Conservation (phyloP, 176 grass and related monocot genomes). For the Bromus sterilis region DNA sequence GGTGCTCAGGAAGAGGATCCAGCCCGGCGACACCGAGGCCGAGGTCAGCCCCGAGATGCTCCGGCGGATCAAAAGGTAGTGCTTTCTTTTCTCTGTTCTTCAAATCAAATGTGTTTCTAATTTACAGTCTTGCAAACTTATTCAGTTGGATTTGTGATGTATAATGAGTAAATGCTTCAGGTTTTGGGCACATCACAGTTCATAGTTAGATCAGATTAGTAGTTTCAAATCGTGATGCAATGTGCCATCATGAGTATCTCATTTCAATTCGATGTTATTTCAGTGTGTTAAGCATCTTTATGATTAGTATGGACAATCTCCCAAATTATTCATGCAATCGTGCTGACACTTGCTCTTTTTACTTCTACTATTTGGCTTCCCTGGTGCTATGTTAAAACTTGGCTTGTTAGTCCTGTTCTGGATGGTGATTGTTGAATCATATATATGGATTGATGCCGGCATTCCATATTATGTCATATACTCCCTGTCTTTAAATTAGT, state of each 20-base stretch:
- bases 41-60: conserved; percentile 69
- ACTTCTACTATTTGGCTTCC: neutral
- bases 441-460: neutral
- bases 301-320: neutral
- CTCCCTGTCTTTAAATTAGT: too few species aligned
- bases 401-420: neutral
- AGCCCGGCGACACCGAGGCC: conserved; percentile 25
- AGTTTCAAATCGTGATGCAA: neutral
- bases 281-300: neutral
- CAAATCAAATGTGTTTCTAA: neutral
- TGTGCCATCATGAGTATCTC: neutral
- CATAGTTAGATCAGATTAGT: neutral
- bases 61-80: conserved; percentile 67
- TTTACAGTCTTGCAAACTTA: neutral
- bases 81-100: neutral
- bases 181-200: neutral
- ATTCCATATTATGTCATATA: neutral
- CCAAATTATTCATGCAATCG: neutral
- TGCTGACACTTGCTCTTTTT: neutral
- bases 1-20: conserved; percentile 59
- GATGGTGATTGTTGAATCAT: neutral
- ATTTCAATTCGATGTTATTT: neutral
- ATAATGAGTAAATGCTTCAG: neutral
- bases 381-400: neutral
- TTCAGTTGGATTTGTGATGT: neutral